Evolutionary conservation across 495 filamentous ascomycete genomes (phyloP).

Genomic region (Podospora didyma): DNA sequence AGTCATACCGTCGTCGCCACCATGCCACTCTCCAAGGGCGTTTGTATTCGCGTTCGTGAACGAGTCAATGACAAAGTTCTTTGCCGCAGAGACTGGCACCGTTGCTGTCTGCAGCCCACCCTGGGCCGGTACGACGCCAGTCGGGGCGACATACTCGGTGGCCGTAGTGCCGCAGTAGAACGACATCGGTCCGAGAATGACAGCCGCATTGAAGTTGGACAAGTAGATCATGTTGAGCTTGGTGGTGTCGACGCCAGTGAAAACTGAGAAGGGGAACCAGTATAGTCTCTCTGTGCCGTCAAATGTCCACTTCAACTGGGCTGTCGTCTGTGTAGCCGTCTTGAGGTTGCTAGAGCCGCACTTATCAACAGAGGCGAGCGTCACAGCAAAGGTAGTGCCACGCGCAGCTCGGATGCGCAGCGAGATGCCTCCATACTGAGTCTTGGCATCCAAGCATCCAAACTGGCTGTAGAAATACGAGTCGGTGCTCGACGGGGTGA

Average conservation of each 20-base stretch:
- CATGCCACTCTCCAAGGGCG: conserved; percentile 68
- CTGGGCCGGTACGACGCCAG: conserved; percentile 19
- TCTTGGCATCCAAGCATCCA: conserved; percentile 49
- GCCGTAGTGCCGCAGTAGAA: conserved; percentile 55
- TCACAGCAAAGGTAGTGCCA: conserved; percentile 51
- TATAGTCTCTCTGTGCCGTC: conserved; percentile 59
- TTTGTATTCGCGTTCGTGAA: conserved; percentile 56
- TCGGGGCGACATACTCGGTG: conserved; percentile 46
- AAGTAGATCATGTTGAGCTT: conserved; percentile 53
- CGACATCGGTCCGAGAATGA: conserved; percentile 54
- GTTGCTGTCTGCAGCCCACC: conserved; percentile 37
- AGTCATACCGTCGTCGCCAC: conserved; percentile 57
- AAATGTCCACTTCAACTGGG: conserved; percentile 56
- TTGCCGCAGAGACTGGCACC: conserved; percentile 44
- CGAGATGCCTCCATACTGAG: conserved; percentile 55
- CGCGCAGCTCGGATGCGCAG: conserved; percentile 52
- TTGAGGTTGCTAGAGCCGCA: conserved; percentile 38
- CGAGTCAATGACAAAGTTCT: conserved; percentile 61
- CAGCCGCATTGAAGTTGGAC: conserved; percentile 37
- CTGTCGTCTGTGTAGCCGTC: conserved; percentile 35
- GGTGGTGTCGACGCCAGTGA: conserved; percentile 45
- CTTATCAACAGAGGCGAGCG: conserved; percentile 43
- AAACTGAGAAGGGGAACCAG: conserved; percentile 53
- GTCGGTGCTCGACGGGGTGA: conserved; percentile 42
- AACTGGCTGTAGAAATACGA: conserved; percentile 60